Evolutionary conservation across 2,329 filamentous ascomycete genomes (phyloP), one percentile per base, ranked within the genome.

Genomic region (Ploettnerulaceae sp.): DNA sequence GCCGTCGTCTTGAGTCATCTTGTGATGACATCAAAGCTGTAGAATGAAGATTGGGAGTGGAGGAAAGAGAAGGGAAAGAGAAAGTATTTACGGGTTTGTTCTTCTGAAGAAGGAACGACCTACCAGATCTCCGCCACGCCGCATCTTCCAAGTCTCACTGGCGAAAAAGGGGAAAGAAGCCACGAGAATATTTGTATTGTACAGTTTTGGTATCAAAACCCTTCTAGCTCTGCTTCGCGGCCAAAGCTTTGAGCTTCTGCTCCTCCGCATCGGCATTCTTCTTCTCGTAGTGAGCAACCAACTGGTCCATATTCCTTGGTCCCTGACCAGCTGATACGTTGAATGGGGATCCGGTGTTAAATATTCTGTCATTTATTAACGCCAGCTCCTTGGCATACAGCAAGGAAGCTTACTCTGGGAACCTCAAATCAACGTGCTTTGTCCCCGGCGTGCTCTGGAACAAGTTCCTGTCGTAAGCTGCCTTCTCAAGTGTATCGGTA

Each of bases 221-320:
- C 40, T 17, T 52, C 45, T 46, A 53, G 5, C 39, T 47, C 48
- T 50, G 33, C 43, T 51, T 55, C 33, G 34, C 50, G n/a, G 37
- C 49, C 45, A 53, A 38, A 67, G 64, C 48, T 48, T 56, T 57
- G 3, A 75, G 64, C 64, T 78, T 80, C 61, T 70, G 70, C 62
- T 74, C 74, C 51, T 84, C 76, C 48, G 71, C 71, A 49, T 76
- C 73, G 60, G 69, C 67, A 47, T 78, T 74, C 59, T 76, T 61
- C 59, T 74, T 73, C 64, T 80, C 69, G 63, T 82, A 85, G 67
- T 84, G 79, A 22, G 73, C 75, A 49, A 81, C 76, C 45, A 84
- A 69, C 42, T 72, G 64, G 60, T 75, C 75, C 57, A 86, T 68
- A 60, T 82, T 74, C 38, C 73, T 74, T 45, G 72, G 66, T 35